Base-by-base conservation (phyloP, 2,329 filamentous ascomycete genomes). In the Diaporthe citriasiana region DNA sequence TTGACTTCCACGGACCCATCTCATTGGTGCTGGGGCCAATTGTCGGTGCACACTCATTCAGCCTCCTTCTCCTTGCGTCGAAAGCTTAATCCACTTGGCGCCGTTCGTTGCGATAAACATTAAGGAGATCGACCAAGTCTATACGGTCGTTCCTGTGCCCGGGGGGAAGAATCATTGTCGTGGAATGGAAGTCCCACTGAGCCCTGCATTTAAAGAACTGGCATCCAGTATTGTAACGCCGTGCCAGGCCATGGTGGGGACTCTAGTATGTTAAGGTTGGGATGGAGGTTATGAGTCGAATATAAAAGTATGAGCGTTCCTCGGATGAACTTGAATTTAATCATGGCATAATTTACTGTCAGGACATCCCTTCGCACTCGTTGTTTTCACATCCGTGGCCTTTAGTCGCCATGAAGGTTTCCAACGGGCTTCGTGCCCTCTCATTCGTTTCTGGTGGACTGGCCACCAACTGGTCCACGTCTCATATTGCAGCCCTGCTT, bases 61-160 rank as follows among this genome's bases (percentile, higher is more conserved):
- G 59, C 59, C 59, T 65, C 59, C 27, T 35, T 33, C 42, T 65
- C 59, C 27, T 65, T 65, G 59, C 59, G 59, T 65, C 59, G 59
- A 50, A 65, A 65, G 59, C 59, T 15, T 63, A 50, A 50, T 50
- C 59, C 59, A 65, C 59, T 65, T 65, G 59, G 59, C 59, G 59
- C 59, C 8, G 19, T 65, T 7, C 27, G 9, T 33, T 35, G 42
- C 15, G 59, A 65, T 50, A 50, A 65, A 30, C 59, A 47, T 33
- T 42, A 65, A n/a, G 13, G 42, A 13, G 15, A 35, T 2, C 42
- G n/a, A n/a, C 40, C 59, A 47, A n/a, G 59, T 27, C 27, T 50
- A 35, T 33, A 27, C 27, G 9, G 42, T 47, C 27, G 40, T 25
- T 33, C 17, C 13, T 27, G 25, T 63, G 15, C 25, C 38, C 8